Base-by-base conservation (phyloP, 2,329 filamentous ascomycete species). In the Aspergillus arachidicola region DNA sequence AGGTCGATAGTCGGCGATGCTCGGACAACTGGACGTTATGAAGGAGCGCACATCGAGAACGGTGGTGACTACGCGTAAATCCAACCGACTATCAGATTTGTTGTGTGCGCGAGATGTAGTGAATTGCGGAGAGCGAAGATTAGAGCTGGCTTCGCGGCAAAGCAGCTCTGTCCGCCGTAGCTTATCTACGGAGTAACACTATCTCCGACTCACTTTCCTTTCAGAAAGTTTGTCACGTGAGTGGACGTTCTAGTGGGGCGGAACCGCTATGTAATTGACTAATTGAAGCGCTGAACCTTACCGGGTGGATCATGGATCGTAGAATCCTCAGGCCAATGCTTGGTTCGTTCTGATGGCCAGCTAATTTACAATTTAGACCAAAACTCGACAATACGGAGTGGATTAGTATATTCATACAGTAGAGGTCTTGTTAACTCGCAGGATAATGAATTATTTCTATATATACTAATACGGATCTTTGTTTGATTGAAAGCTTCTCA, bases 41-140 rank as follows among this genome's bases (percentile, higher is more conserved):
- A 28, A 56, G 28, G 56, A 41, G 51, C 36, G 34, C 41, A 54
- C 64, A 67, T 66, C 53, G 62, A 68, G 62, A 55, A 58, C 57
- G 45, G 46, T 58, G 59, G 46, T 57, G 57, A 50, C 41, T 51
- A 51, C 57, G 48, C 46, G 59, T 46, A 54, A 58, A 57, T 41
- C 28, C 43, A 30, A 51, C 26, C 26, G 23, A 32, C 12, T 14
- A 14, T n/a, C n/a, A 14, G n/a, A 21, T 26, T 21, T 14, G 14
- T 16, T 41, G 21, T 10, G 32, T 26, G n/a, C 28, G 10, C 21
- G 19, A 57, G 32, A 28, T 23, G 34, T 51, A 28, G 16, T 7
- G n/a, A 41, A 41, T 36, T 36, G 9, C 7, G 34, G 32, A 55
- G 32, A 11, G 51, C 23, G 32, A 36, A 54, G 30, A 54, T 43